Evolutionary conservation across 2,329 filamentous ascomycete species (phyloP).

Genomic region (Cordyceps cateniannulata): DNA sequence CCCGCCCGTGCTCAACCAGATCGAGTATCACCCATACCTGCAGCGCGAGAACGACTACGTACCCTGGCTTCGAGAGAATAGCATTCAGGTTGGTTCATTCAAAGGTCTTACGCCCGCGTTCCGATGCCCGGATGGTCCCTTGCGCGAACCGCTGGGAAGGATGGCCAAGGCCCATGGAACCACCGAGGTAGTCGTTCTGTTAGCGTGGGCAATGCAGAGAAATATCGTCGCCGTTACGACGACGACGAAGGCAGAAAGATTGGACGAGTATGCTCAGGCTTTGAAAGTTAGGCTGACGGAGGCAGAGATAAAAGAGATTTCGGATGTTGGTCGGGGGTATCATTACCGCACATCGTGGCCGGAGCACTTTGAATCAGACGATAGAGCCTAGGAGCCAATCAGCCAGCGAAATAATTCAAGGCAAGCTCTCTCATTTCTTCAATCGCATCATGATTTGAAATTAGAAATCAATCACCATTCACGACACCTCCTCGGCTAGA

Average conservation of each 20-base stretch:
- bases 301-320: background rate
- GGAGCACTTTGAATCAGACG: background rate
- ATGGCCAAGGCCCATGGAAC: background rate
- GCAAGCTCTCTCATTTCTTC: too few species aligned
- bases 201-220: background rate
- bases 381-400: background rate
- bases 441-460: too few species aligned
- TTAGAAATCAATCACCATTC: too few species aligned
- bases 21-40: constrained; percentile 7
- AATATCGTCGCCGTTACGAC: background rate
- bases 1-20: constrained; percentile 1
- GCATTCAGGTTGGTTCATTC: constrained; percentile 7
- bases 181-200: background rate
- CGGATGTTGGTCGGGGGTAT: background rate
- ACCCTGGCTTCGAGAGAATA: constrained; percentile 4
- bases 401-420: too few species aligned
- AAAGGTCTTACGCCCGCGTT: background rate
- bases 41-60: constrained; percentile 2
- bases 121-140: background rate
- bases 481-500: too few species aligned
- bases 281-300: background rate
- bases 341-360: background rate
- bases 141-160: background rate
- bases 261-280: background rate
- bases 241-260: background rate